phyloP scores from a whole-genome alignment of 2,329 filamentous ascomycete genomes.

The Neopestalotiopsis clavispora region DNA sequence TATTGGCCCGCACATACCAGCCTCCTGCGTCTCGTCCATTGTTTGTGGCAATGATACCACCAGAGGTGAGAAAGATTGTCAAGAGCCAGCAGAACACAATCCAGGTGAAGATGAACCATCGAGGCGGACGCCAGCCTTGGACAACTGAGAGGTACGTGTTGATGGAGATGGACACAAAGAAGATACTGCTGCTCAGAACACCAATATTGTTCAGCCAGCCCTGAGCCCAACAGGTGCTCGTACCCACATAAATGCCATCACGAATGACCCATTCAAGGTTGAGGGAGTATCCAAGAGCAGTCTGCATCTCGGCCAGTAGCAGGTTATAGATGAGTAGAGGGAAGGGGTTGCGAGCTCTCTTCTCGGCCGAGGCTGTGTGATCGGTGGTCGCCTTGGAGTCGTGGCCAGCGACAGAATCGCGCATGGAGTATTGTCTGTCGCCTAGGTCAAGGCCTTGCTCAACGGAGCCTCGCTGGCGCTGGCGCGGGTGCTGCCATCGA shows the following conservation, averaged over 20 bases:
- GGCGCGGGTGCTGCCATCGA: neutral
- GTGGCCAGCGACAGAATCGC: neutral
- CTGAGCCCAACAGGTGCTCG: slow-evolving; percentile 20
- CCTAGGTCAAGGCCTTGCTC: neutral
- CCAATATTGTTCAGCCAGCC: slow-evolving; percentile 23
- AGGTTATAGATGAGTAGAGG: slow-evolving; percentile 23
- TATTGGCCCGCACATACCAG: slow-evolving; percentile 19
- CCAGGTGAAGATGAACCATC: neutral
- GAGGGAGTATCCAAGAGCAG: slow-evolving; percentile 18
- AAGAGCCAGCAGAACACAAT: slow-evolving; percentile 15
- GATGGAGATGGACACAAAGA: slow-evolving; percentile 19
- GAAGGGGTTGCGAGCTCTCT: slow-evolving; percentile 20
- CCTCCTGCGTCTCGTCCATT: slow-evolving; percentile 16
- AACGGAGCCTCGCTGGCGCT: neutral
- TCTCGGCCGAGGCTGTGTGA: neutral
- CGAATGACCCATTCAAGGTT: slow-evolving; percentile 21
- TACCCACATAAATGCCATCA: slow-evolving; percentile 20
- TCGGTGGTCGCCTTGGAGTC: neutral
- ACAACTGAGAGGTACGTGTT: slow-evolving; percentile 21
- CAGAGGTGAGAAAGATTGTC: neutral
- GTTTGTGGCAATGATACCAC: slow-evolving; percentile 9
- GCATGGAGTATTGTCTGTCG: neutral
- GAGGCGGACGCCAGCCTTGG: slow-evolving; percentile 11
- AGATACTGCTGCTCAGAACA: slow-evolving; percentile 16
- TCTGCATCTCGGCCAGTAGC: slow-evolving; percentile 22